These are phyloP conservation scores for Diplodia intermedia DNA, from an alignment of 2,329 filamentous ascomycete genomes.

Conservation along the genomic window DNA sequence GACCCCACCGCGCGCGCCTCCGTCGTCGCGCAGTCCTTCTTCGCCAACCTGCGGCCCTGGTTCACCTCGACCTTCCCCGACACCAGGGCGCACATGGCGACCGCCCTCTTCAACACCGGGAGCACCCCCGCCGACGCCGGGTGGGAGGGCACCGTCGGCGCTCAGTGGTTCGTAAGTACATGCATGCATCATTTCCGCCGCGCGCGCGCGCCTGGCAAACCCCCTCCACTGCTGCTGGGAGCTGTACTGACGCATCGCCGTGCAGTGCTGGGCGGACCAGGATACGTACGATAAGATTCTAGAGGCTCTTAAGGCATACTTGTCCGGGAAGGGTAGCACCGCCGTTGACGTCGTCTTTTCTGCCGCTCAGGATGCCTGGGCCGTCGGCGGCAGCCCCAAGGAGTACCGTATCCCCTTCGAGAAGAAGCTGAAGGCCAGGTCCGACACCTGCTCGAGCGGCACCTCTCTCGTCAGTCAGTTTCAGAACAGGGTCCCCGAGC, in stretches of 20 bases:
- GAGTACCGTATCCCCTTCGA: background rate
- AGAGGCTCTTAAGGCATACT: background rate
- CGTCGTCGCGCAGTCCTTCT: background rate
- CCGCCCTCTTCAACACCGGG: background rate
- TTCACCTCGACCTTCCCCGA: too few species aligned
- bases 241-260: background rate
- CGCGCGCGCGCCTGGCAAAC: background rate
- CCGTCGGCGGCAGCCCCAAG: background rate
- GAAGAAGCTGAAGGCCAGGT: background rate
- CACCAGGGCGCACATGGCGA: too few species aligned
- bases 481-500: background rate
- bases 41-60: background rate
- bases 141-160: background rate
- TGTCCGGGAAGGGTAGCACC: background rate
- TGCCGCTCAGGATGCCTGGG: background rate
- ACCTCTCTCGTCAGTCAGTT: background rate
- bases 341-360: background rate
- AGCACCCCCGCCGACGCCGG: background rate
- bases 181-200: too few species aligned
- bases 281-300: background rate
- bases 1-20: background rate
- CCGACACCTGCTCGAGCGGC: background rate
- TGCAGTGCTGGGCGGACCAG: background rate
- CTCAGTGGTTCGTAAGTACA: background rate
- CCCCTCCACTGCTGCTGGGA: too few species aligned